phyloP scores from a whole-genome alignment of 768 basidiomycete genomes.

The Pisolithus sp. region DNA sequence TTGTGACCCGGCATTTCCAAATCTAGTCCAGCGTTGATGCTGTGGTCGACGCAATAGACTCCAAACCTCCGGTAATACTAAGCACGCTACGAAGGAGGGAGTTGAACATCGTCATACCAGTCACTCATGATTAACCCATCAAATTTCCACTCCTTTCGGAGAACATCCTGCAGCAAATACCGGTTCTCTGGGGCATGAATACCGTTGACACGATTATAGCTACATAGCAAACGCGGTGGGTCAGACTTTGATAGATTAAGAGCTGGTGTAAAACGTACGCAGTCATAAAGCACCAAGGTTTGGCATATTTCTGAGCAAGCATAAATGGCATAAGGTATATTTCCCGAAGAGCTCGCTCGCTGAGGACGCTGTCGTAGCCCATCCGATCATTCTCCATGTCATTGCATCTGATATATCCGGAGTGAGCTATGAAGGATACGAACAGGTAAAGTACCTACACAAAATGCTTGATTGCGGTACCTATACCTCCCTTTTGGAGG shows the following conservation, averaged over 20 bases:
- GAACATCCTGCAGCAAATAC: conserved; percentile 50
- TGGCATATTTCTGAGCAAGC: conserved; percentile 43
- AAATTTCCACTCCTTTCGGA: conserved; percentile 70
- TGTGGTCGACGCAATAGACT: conserved; percentile 55
- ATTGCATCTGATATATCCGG: conserved; percentile 43
- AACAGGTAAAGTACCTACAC: conserved; percentile 38
- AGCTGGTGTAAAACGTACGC: conserved; percentile 35
- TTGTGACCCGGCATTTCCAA: conserved; percentile 75
- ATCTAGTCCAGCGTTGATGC: conserved; percentile 72
- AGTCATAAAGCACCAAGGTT: conserved; percentile 58
- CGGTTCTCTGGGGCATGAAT: conserved; percentile 63
- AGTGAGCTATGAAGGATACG: neutral
- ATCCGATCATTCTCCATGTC: conserved; percentile 78
- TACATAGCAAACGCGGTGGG: conserved; percentile 17
- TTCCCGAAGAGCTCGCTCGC: conserved; percentile 49
- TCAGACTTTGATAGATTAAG: neutral
- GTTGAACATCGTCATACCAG: conserved; percentile 41
- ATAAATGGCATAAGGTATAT: conserved; percentile 60
- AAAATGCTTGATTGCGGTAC: conserved; percentile 76
- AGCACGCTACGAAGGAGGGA: neutral
- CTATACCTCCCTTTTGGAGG: conserved; percentile 70
- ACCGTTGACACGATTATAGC: conserved; percentile 74
- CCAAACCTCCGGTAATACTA: conserved; percentile 50
- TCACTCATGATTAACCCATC: conserved; percentile 77
- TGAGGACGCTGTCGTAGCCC: conserved; percentile 48